Conservation (phyloP, 306 rosid species). For the Cucurbita pepo region DNA sequence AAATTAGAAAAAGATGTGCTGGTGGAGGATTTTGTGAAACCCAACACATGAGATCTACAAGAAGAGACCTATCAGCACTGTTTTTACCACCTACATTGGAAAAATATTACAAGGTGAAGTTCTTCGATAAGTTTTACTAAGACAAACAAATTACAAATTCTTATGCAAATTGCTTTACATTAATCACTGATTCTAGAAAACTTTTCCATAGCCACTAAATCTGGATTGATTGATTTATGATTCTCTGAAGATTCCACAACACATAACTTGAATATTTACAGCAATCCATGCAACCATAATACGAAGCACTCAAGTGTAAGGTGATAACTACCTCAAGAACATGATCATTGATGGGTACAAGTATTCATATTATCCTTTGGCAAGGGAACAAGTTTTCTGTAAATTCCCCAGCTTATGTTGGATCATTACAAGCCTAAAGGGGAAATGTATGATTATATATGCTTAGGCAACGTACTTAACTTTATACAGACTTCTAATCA, state of each 20-base stretch:
- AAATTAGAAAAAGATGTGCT: slow-evolving; percentile 75
- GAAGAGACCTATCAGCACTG: slow-evolving; percentile 71
- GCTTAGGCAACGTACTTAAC: neutral
- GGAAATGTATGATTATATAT: neutral
- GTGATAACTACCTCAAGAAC: neutral
- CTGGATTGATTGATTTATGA: neutral
- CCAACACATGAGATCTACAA: slow-evolving; percentile 71
- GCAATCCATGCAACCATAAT: neutral
- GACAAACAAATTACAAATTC: neutral
- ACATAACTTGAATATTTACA: neutral
- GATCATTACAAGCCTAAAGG: neutral
- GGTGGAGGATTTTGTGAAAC: slow-evolving; percentile 96
- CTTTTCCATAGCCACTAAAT: neutral
- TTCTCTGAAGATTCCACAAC: neutral
- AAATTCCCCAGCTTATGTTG: neutral
- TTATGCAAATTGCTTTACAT: neutral
- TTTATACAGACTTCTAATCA: neutral
- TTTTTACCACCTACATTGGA: slow-evolving; percentile 64
- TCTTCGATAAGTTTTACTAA: neutral
- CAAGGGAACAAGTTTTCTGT: neutral
- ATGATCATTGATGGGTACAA: neutral
- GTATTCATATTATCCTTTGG: neutral
- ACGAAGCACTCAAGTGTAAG: neutral
- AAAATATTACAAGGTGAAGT: neutral
- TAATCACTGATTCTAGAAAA: neutral